phyloP scores from a whole-genome alignment of 2,329 filamentous ascomycete genomes.

The Colletotrichum cuscutae region DNA sequence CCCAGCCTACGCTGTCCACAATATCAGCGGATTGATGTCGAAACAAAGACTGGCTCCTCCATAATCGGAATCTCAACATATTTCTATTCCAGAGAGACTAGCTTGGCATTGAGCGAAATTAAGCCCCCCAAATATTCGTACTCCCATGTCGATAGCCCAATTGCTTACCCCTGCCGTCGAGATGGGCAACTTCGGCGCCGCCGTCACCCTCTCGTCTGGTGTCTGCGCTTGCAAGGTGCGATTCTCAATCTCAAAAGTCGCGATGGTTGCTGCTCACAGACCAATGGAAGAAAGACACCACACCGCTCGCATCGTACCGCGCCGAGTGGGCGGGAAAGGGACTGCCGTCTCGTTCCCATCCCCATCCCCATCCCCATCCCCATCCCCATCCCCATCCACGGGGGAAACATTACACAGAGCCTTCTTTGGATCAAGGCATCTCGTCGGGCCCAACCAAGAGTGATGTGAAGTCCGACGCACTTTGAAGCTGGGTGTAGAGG shows the following conservation, averaged over 20 bases:
- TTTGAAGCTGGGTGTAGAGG: background rate
- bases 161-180: background rate
- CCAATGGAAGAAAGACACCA: background rate
- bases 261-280: background rate
- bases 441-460: background rate
- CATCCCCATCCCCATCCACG: background rate
- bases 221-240: background rate
- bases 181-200: conserved; percentile 15
- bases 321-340: background rate
- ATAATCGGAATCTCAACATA: no score
- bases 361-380: background rate
- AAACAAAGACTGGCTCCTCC: no score
- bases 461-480: background rate
- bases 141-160: background rate
- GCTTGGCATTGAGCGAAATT: no score
- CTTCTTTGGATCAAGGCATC: background rate
- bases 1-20: no score
- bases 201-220: background rate
- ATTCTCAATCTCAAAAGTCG: background rate
- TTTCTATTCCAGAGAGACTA: no score
- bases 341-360: background rate
- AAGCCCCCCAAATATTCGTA: no score
- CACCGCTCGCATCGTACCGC: background rate
- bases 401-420: background rate
- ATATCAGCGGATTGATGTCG: no score